Percentiles rank a stretch among this genome's conserved stretches.
phyloP scores from a whole-genome alignment of 2,329 filamentous ascomycete species.

The Fonsecaea multimorphosa region DNA sequence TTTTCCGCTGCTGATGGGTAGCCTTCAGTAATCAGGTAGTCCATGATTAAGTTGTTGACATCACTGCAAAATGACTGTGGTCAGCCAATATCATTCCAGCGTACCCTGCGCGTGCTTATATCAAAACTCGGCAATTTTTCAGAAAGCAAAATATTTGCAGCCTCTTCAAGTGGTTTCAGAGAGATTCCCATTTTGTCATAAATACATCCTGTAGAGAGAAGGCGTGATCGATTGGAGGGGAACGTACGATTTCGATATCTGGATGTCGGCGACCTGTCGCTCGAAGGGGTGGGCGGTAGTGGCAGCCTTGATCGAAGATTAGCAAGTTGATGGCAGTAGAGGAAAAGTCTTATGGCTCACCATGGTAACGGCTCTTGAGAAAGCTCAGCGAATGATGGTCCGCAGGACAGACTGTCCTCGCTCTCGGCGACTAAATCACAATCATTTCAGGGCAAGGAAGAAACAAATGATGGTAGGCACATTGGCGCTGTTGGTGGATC shows the following conservation, averaged over 20 bases:
- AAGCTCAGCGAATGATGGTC: background rate
- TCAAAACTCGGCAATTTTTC: conserved; percentile 48
- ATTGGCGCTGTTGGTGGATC: background rate
- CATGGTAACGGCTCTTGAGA: conserved; percentile 10
- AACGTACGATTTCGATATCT: conserved; percentile 86
- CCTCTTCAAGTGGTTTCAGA: conserved; percentile 95
- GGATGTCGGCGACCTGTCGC: conserved; percentile 79
- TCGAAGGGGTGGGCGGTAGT: conserved; percentile 66
- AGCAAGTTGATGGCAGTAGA: background rate
- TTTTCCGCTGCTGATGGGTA: conserved; percentile 91
- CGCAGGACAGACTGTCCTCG: background rate
- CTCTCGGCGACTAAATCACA: background rate
- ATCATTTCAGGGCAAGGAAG: background rate
- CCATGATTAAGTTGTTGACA: conserved; percentile 92
- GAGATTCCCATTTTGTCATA: conserved; percentile 99
- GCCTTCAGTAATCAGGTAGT: conserved; percentile 95
- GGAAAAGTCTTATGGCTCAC: conserved; percentile 7
- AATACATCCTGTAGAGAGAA: conserved; percentile 73
- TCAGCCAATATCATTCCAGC: conserved; percentile 16
- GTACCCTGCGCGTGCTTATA: conserved; percentile 8
- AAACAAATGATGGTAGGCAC: background rate
- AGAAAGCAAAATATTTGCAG: conserved; percentile 78
- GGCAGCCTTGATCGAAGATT: conserved; percentile 27
- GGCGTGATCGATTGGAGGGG: conserved; percentile 37
- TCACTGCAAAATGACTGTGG: conserved; percentile 66